Percentiles rank a stretch among this genome's conserved stretches.
Conservation (phyloP, 140 eudicot species). For the Bidens hawaiensis region DNA sequence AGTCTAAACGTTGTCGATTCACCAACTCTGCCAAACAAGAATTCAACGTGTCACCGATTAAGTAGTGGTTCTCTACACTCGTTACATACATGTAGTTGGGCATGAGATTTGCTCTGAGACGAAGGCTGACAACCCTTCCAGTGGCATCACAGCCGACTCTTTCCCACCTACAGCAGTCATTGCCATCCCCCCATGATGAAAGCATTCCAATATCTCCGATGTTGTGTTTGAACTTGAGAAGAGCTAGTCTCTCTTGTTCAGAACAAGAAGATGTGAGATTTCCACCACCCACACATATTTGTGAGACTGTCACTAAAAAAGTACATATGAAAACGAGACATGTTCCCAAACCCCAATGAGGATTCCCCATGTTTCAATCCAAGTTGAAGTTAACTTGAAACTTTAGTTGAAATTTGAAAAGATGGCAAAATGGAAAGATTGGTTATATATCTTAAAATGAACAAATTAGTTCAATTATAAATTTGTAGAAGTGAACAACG, state of each 20-base stretch:
- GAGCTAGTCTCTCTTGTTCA: slow-evolving; percentile 5
- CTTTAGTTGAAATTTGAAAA: neutral
- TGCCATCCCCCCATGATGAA: slow-evolving; percentile 5
- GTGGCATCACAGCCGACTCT: slow-evolving; percentile 9
- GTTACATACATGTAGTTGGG: no score
- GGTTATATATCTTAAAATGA: neutral
- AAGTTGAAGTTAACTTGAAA: neutral
- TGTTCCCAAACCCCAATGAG: neutral
- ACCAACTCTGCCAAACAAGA: neutral
- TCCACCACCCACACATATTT: neutral
- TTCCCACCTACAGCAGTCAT: slow-evolving; percentile 14
- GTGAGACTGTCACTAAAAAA: neutral
- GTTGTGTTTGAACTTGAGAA: slow-evolving; percentile 4
- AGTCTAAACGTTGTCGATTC: neutral
- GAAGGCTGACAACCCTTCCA: slow-evolving; percentile 8
- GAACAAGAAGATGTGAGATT: neutral
- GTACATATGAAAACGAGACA: neutral
- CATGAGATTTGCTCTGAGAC: neutral
- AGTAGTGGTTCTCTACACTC: no score
- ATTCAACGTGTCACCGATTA: neutral
- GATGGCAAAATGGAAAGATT: neutral
- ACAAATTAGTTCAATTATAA: neutral
- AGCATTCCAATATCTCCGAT: neutral
- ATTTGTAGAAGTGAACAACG: neutral
- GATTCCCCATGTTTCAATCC: slow-evolving; percentile 2